phyloP scores from a whole-genome alignment of 495 filamentous ascomycete species.

The Penicillium cosmopolitanum region DNA sequence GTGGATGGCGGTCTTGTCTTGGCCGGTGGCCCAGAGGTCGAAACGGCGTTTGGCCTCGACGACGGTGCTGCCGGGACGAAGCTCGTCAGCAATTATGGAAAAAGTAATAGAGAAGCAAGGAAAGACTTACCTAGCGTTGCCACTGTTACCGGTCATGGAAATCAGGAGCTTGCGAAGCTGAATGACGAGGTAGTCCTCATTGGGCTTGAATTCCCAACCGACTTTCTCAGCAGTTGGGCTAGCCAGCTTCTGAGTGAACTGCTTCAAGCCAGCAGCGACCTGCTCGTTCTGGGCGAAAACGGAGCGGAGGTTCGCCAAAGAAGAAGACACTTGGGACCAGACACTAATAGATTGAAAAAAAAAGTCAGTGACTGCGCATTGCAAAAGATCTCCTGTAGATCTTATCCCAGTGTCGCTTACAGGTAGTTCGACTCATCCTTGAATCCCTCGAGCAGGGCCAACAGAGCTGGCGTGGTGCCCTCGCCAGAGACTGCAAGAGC shows the following conservation, averaged over 20 bases:
- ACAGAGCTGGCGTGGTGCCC: conserved; percentile 73
- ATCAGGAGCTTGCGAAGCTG: conserved; percentile 83
- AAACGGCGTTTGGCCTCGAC: conserved; percentile 76
- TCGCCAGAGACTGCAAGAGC: conserved; percentile 88
- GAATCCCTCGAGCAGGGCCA: conserved; percentile 81
- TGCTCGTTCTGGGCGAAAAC: conserved; percentile 63
- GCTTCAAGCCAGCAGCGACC: conserved; percentile 67
- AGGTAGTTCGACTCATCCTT: conserved; percentile 79
- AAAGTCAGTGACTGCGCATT: not conserved
- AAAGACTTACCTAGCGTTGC: conserved; percentile 67
- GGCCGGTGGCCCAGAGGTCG: conserved; percentile 67
- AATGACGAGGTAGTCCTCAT: conserved; percentile 79
- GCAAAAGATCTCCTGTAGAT: not conserved
- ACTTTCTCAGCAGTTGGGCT: conserved; percentile 71
- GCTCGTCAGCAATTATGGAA: not conserved
- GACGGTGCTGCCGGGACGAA: conserved; percentile 51
- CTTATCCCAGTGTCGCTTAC: conserved; percentile 38
- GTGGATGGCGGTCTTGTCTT: conserved; percentile 69
- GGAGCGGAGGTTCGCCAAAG: conserved; percentile 65
- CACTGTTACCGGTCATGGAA: conserved; percentile 68
- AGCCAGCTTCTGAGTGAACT: conserved; percentile 73
- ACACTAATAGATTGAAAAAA: conserved; percentile 49
- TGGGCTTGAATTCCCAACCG: conserved; percentile 78
- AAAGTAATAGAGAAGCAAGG: not conserved
- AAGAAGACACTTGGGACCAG: conserved; percentile 80